Conservation (phyloP, 1,139 yeast species). For the Candida glucosophila region DNA sequence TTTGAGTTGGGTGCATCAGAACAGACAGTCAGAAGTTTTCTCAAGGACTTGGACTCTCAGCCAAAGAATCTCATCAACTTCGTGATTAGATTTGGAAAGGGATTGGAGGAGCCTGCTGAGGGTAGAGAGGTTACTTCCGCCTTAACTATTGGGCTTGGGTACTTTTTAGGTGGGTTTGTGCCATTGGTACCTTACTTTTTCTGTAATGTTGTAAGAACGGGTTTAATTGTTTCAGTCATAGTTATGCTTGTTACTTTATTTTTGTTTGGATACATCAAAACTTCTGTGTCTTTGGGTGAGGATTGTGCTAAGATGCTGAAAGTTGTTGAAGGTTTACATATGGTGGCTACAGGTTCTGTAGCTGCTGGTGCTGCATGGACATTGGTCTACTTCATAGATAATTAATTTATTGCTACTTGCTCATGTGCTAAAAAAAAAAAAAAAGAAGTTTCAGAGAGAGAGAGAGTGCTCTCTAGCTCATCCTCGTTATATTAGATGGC, state of each 20-base stretch:
- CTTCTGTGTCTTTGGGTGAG: slow-evolving; percentile 74
- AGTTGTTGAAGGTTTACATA: slow-evolving; percentile 73
- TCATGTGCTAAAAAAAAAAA: too few species aligned
- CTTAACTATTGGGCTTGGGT: slow-evolving; percentile 64
- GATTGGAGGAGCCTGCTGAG: slow-evolving; percentile 74
- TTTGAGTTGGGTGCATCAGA: slow-evolving; percentile 64
- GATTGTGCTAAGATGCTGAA: slow-evolving; percentile 58
- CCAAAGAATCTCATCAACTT: slow-evolving; percentile 67
- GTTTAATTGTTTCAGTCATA: slow-evolving; percentile 64
- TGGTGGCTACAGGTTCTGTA: slow-evolving; percentile 86
- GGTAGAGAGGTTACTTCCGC: slow-evolving; percentile 73
- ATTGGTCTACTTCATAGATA: slow-evolving; percentile 70
- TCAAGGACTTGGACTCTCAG: slow-evolving; percentile 58
- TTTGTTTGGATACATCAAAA: slow-evolving; percentile 79
- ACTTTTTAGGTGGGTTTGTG: slow-evolving; percentile 75
- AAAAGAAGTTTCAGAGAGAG: too few species aligned
- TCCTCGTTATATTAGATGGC: too few species aligned
- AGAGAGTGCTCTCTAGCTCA: too few species aligned
- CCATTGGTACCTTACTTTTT: slow-evolving; percentile 78
- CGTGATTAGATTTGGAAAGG: slow-evolving; percentile 64
- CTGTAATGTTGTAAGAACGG: slow-evolving; percentile 61
- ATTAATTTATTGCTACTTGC: slow-evolving; percentile 6
- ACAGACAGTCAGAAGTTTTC: slow-evolving; percentile 54
- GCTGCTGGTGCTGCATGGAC: slow-evolving; percentile 98
- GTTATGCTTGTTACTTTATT: slow-evolving; percentile 84